Conservation (phyloP, 441 rosid species). For the Metrosideros polymorpha region DNA sequence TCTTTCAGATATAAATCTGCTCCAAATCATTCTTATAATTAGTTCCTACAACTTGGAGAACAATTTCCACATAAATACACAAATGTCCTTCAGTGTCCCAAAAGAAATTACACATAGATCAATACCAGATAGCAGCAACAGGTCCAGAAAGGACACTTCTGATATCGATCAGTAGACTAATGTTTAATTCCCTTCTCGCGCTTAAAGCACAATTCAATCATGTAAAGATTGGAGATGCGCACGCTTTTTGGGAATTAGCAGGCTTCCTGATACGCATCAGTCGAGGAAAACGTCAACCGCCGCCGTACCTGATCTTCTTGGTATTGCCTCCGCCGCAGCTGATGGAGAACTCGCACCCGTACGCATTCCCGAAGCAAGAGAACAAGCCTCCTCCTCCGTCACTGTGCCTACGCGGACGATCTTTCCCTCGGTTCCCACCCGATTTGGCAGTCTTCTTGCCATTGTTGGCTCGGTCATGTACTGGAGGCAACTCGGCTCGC, state of each 20-base stretch:
- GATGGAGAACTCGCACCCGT: constrained; percentile 74
- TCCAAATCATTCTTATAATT: neutral
- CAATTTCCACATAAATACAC: neutral
- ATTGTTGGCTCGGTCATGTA: neutral
- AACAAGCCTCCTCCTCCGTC: constrained; percentile 45
- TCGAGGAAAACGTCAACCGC: neutral
- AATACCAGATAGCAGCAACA: neutral
- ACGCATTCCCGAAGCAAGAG: constrained; percentile 67
- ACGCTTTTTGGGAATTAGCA: neutral
- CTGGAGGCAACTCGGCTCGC: constrained; percentile 47
- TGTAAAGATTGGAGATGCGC: neutral
- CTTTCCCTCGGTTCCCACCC: constrained; percentile 9
- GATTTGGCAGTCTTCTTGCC: constrained; percentile 1
- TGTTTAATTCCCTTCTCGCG: neutral
- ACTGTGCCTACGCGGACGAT: constrained; percentile 10
- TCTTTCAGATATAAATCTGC: neutral
- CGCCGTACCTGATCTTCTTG: constrained; percentile 16
- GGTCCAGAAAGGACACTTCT: neutral
- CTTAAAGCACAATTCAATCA: neutral
- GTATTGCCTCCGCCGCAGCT: constrained; percentile 55
- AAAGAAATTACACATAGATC: neutral
- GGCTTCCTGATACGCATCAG: neutral
- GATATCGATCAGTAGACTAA: neutral
- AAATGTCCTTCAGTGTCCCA: neutral
- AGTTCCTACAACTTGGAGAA: neutral